These are phyloP conservation scores for Venustampulla echinocandica DNA, from an alignment of 495 filamentous ascomycete genomes.

Conservation along the genomic window DNA sequence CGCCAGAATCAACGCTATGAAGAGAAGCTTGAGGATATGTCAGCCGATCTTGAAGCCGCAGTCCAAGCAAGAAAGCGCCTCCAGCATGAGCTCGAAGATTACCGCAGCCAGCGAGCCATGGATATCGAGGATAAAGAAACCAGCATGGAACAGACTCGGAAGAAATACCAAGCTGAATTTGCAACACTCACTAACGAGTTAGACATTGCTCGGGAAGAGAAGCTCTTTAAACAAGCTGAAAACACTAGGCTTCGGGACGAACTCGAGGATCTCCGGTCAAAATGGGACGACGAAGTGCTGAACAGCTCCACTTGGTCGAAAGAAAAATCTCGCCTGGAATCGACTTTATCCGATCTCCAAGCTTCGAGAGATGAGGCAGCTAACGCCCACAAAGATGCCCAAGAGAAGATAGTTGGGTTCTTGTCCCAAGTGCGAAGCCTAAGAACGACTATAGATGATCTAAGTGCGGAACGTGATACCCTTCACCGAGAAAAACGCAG, in stretches of 20 bases:
- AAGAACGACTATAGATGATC: slow-evolving; percentile 76
- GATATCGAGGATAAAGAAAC: slow-evolving; percentile 96
- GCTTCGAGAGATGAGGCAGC: slow-evolving; percentile 88
- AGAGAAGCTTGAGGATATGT: slow-evolving; percentile 85
- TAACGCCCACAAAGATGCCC: slow-evolving; percentile 88
- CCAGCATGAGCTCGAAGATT: slow-evolving; percentile 97
- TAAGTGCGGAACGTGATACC: slow-evolving; percentile 74
- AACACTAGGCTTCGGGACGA: slow-evolving; percentile 79
- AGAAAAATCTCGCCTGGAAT: slow-evolving; percentile 87
- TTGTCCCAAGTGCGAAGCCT: slow-evolving; percentile 86
- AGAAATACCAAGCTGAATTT: slow-evolving; percentile 95
- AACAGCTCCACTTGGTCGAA: slow-evolving; percentile 98
- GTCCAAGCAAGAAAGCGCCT: slow-evolving; percentile 88
- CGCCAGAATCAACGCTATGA: slow-evolving; percentile 81
- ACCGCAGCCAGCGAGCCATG: slow-evolving; percentile 86
- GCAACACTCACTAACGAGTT: slow-evolving; percentile 81
- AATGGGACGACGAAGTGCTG: slow-evolving; percentile 98
- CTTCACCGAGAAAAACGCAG: slow-evolving; percentile 83
- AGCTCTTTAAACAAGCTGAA: slow-evolving; percentile 51
- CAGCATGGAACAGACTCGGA: slow-evolving; percentile 92
- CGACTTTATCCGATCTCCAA: slow-evolving; percentile 81
- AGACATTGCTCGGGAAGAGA: slow-evolving; percentile 86
- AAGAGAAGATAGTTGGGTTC: slow-evolving; percentile 80
- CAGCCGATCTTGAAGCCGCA: slow-evolving; percentile 78
- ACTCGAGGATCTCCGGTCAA: slow-evolving; percentile 85